Conservation (phyloP, 2,329 filamentous ascomycete species). For the Scedosporium apiospermum region DNA sequence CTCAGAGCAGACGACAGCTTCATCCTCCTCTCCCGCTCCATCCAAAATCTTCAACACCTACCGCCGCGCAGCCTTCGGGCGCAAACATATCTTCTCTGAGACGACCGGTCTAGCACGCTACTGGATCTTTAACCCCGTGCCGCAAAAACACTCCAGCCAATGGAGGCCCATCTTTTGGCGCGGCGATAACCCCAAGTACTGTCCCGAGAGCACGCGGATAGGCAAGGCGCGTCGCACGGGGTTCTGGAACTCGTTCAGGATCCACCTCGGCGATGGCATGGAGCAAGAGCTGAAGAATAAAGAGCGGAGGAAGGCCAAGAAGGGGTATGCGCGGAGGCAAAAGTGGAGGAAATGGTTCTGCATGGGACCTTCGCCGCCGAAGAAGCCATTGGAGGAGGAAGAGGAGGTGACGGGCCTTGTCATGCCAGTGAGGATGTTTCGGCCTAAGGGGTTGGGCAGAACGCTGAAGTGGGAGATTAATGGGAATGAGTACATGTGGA, state of each 20-base stretch:
- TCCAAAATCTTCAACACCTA: slow-evolving; percentile 9
- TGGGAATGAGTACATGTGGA: neutral
- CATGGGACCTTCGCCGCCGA: neutral
- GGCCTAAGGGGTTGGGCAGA: neutral
- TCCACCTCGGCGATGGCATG: slow-evolving; percentile 11
- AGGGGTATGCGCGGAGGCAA: neutral
- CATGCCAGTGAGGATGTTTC: neutral
- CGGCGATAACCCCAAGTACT: slow-evolving; percentile 13
- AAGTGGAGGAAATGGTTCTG: neutral
- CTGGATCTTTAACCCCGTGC: slow-evolving; percentile 11
- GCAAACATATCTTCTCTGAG: slow-evolving; percentile 10
- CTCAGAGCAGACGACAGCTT: neutral
- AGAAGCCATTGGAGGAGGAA: neutral
- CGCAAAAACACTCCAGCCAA: slow-evolving; percentile 10
- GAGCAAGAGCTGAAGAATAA: slow-evolving; percentile 9
- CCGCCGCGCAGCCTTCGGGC: slow-evolving; percentile 7
- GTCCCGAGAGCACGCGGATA: slow-evolving; percentile 5
- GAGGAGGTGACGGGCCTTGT: neutral
- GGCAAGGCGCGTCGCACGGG: slow-evolving; percentile 7
- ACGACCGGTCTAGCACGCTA: slow-evolving; percentile 7
- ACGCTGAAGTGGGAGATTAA: neutral
- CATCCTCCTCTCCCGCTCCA: neutral
- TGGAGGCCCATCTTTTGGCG: slow-evolving; percentile 12
- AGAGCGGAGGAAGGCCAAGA: neutral
- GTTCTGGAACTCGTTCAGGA: slow-evolving; percentile 12